phyloP scores from a whole-genome alignment of 345 rosid species.

The Raphanus sativus region DNA sequence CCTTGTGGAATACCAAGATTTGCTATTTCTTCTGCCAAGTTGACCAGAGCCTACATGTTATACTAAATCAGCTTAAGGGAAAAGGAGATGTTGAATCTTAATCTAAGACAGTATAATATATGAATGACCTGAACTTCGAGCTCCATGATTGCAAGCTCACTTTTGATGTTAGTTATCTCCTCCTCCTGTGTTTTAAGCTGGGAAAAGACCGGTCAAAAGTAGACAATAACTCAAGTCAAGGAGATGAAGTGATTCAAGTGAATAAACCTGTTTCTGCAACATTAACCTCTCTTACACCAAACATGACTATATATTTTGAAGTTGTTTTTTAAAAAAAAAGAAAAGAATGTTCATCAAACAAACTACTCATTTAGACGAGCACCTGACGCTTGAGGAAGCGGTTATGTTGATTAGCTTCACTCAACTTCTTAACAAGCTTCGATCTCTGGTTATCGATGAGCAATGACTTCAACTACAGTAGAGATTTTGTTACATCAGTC shows the following conservation, averaged over 20 bases:
- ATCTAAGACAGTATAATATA: not conserved
- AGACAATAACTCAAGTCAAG: not conserved
- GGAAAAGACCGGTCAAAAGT: not conserved
- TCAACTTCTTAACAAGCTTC: constrained; percentile 62
- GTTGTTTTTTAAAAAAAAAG: not conserved
- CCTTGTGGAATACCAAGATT: constrained; percentile 62
- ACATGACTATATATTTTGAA: too few relatives aligned
- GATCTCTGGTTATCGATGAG: constrained; percentile 71
- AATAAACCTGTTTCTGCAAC: not conserved
- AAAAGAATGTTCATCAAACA: not conserved
- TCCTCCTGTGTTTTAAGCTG: constrained; percentile 63
- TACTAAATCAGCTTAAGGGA: not conserved
- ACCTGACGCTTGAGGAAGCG: constrained; percentile 88
- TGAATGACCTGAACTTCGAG: constrained; percentile 72
- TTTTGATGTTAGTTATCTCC: constrained; percentile 63
- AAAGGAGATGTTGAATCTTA: not conserved
- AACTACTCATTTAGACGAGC: not conserved
- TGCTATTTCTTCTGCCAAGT: constrained; percentile 73
- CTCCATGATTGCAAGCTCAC: constrained; percentile 80
- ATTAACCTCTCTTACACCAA: not conserved
- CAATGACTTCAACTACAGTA: constrained; percentile 62
- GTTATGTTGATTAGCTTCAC: constrained; percentile 97
- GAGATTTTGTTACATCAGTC: not conserved
- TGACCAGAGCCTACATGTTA: constrained; percentile 50
- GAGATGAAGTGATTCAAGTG: not conserved